Conservation (phyloP, 2,329 filamentous ascomycete species). For the Claviceps sorghi region DNA sequence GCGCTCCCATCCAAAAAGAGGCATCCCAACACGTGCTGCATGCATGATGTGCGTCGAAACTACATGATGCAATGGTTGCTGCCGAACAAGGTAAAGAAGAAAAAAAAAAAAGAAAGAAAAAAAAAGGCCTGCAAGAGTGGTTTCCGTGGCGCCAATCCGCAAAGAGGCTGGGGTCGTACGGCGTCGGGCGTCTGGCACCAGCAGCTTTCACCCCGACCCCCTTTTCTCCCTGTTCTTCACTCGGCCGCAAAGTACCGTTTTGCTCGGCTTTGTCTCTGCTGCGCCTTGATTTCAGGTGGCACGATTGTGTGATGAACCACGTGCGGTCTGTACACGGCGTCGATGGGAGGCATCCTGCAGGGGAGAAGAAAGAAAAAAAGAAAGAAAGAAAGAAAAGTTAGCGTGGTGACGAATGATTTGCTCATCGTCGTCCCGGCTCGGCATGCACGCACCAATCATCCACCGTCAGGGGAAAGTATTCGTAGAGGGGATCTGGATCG, state of each 20-base stretch:
- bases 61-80: no score
- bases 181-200: no score
- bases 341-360: conserved; percentile 64
- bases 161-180: no score
- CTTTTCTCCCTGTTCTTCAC: conserved; percentile 11
- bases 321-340: conserved; percentile 81
- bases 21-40: background rate
- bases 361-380: background rate
- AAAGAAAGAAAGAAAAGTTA: background rate
- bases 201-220: background rate
- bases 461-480: conserved; percentile 83
- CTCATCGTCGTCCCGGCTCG: no score
- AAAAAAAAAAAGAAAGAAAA: no score
- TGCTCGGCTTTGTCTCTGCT: conserved; percentile 48
- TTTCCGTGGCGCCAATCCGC: no score
- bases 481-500: conserved; percentile 72
- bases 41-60: background rate
- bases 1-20: background rate
- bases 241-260: conserved; percentile 63
- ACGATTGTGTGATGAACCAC: conserved; percentile 79
- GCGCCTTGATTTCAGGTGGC: conserved; percentile 54
- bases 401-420: background rate
- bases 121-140: no score
- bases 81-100: no score
- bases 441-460: conserved; percentile 56